Percentiles rank a stretch among this genome's conserved stretches.
These are phyloP conservation scores for Cystobasidium ongulense DNA, from an alignment of 768 basidiomycete genomes.

Conservation along the genomic window DNA sequence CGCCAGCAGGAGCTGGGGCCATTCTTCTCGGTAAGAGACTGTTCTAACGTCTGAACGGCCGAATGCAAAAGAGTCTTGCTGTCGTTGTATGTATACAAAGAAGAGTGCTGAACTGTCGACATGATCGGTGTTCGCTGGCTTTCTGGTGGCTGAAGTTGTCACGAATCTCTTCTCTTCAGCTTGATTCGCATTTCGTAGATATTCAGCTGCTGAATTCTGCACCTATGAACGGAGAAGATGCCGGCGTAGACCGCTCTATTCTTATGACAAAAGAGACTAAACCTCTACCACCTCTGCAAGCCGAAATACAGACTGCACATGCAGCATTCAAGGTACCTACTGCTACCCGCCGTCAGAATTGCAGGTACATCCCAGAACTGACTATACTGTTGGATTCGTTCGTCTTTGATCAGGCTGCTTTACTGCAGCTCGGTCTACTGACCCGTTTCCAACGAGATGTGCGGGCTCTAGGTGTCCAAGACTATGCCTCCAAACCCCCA, in stretches of 20 bases:
- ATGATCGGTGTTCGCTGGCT: background rate
- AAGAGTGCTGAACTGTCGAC: too few relatives aligned
- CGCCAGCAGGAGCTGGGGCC: constrained; percentile 9
- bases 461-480: constrained; percentile 4
- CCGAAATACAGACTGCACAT: constrained; percentile 12
- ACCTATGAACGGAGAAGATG: background rate
- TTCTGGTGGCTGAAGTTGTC: background rate
- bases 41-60: background rate
- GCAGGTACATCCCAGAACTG: too few relatives aligned
- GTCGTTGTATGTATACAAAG: background rate
- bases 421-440: constrained; percentile 23
- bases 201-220: background rate
- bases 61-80: background rate
- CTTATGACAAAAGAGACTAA: background rate
- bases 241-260: background rate
- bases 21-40: background rate
- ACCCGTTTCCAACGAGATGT: constrained; percentile 28
- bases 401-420: background rate
- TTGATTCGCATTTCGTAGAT: background rate
- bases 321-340: constrained; percentile 16
- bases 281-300: background rate
- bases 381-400: background rate
- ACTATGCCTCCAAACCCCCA: constrained; percentile 25
- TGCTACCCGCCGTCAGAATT: background rate
- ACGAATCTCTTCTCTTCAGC: background rate